Evolutionary conservation across 805 yeast genomes (phyloP).

Genomic region (Hanseniaspora lindneri): DNA sequence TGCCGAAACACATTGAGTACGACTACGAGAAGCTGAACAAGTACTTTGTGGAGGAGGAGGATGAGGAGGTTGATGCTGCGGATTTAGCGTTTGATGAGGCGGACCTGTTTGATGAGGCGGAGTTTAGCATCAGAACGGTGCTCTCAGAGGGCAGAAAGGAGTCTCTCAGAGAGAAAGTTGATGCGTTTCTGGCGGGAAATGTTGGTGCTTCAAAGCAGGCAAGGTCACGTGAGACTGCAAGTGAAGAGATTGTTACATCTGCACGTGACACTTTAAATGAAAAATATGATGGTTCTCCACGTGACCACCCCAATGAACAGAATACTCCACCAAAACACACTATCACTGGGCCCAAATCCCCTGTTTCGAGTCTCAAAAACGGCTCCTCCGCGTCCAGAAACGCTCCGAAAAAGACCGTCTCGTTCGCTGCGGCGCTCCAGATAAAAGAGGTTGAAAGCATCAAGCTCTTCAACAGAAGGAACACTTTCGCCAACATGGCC

Average conservation of each 20-base stretch:
- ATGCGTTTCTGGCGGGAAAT: conserved; percentile 18
- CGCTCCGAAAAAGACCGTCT: conserved; percentile 23
- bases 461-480: conserved; percentile 26
- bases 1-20: conserved; percentile 6
- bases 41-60: conserved; percentile 13
- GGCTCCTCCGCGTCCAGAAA: too few species aligned
- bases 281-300: not conserved
- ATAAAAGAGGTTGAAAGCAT: conserved; percentile 28
- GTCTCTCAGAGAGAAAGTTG: conserved; percentile 25
- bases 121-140: conserved; percentile 2
- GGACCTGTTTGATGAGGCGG: conserved; percentile 19
- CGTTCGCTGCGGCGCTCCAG: conserved; percentile 27
- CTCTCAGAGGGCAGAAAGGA: conserved; percentile 16
- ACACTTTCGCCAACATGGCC: conserved; percentile 22
- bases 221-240: too few species aligned
- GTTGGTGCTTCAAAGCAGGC: not conserved
- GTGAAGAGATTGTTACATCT: too few species aligned
- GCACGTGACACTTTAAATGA: too few species aligned
- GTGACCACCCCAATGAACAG: too few species aligned
- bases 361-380: too few species aligned
- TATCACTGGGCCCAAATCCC: too few species aligned
- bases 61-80: conserved; percentile 15
- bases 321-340: too few species aligned
- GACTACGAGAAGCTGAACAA: conserved; percentile 14
- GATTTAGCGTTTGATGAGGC: conserved; percentile 19